phyloP scores from a whole-genome alignment of 352 stramenopile species.

The Blastocystis sp. region DNA sequence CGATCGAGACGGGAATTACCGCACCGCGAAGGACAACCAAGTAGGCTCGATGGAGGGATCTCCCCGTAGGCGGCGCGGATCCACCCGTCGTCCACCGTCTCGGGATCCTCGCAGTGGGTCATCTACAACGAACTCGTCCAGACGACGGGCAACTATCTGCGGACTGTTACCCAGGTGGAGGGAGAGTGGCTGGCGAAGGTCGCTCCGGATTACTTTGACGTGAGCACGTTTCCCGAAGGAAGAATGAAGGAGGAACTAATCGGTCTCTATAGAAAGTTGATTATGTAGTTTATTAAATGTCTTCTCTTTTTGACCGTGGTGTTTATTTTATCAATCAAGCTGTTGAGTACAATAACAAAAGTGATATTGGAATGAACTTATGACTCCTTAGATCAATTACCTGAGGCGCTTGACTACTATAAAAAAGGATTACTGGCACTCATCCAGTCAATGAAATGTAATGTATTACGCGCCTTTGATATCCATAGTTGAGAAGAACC shows the following conservation, averaged over 20 bases:
- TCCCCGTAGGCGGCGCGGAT: background rate
- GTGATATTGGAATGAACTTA: background rate
- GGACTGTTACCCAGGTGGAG: conserved; percentile 86
- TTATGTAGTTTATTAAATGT: background rate
- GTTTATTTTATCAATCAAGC: background rate
- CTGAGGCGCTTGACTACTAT: conserved; percentile 16
- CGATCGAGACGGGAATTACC: conserved; percentile 82
- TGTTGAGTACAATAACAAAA: background rate
- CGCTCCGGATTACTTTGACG: conserved; percentile 93
- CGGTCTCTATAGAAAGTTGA: background rate
- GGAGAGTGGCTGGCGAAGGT: conserved; percentile 85
- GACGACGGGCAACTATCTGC: conserved; percentile 97
- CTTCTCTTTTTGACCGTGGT: background rate
- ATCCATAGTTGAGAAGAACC: conserved; percentile 80
- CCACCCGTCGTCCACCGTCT: conserved; percentile 40
- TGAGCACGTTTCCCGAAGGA: conserved; percentile 71
- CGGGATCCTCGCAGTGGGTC: background rate
- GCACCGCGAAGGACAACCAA: conserved; percentile 99
- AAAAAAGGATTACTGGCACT: conserved; percentile 2
- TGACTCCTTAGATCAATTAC: too few relatives aligned
- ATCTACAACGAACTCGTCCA: conserved; percentile 93
- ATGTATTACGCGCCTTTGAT: background rate
- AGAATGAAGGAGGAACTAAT: conserved; percentile 47
- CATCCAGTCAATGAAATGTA: background rate
- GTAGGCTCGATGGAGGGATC: conserved; percentile 72